phyloP scores from a whole-genome alignment of 179 eudicot species.

The Amaranthus tricolor region DNA sequence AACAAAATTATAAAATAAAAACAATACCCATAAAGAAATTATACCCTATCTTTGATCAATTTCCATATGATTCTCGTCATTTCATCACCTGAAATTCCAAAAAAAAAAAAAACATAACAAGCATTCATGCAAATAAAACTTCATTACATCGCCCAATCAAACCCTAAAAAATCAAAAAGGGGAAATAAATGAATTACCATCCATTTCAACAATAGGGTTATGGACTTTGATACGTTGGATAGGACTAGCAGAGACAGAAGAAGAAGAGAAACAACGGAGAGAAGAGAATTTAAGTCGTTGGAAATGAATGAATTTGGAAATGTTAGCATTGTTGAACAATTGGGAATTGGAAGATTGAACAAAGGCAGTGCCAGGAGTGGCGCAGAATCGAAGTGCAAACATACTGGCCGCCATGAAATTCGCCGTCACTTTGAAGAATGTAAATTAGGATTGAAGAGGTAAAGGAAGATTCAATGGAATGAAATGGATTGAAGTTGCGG shows the following conservation, averaged over 20 bases:
- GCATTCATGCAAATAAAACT: not conserved
- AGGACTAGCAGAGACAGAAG: constrained; percentile 31
- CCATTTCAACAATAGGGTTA: constrained; percentile 96
- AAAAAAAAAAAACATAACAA: constrained; percentile 4
- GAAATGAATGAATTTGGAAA: constrained; percentile 7
- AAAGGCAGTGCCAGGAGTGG: constrained; percentile 44
- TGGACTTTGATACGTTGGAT: constrained; percentile 56
- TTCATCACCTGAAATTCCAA: constrained; percentile 69
- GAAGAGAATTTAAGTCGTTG: constrained; percentile 42
- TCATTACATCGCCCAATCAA: not conserved
- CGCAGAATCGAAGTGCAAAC: constrained; percentile 41
- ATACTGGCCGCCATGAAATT: constrained; percentile 16
- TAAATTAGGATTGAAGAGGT: no score
- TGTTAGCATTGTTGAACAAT: constrained; percentile 22
- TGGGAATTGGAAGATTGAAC: constrained; percentile 25
- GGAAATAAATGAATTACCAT: constrained; percentile 43
- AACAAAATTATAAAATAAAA: not conserved
- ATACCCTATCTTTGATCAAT: constrained; percentile 84
- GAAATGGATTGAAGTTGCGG: no score
- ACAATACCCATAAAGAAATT: not conserved
- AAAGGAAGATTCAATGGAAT: no score
- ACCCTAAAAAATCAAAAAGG: not conserved
- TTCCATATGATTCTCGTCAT: constrained; percentile 93
- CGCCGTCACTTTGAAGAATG: constrained; percentile 6
- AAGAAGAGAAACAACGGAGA: constrained; percentile 59